Evolutionary conservation across 2,329 filamentous ascomycete species (phyloP).

Genomic region (Diaporthe velutina): DNA sequence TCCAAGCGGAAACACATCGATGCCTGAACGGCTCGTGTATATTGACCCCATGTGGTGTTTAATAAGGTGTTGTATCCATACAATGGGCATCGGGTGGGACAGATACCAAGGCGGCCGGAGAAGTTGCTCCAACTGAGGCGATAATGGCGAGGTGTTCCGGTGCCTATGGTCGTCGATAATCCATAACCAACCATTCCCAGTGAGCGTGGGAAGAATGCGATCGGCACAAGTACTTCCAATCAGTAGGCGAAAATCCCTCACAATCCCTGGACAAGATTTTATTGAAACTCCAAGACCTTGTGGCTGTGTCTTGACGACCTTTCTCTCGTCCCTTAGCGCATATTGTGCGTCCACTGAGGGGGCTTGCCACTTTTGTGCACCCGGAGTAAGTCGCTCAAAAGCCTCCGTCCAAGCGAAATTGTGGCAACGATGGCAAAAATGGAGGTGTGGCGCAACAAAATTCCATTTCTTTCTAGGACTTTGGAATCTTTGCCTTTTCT

Average conservation of each 20-base stretch:
- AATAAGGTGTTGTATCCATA: not conserved
- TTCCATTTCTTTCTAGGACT: not conserved
- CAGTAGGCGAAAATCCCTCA: not conserved
- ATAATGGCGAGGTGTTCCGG: not conserved
- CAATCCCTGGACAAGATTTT: accelerated
- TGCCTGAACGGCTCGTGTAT: not conserved
- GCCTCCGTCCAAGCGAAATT: not conserved
- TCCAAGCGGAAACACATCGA: not conserved
- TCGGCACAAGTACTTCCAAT: no score
- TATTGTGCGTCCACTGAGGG: not conserved
- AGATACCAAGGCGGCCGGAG: no score
- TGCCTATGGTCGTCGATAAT: no score
- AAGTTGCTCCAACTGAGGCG: not conserved
- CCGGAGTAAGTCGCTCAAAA: not conserved
- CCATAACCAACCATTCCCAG: not conserved
- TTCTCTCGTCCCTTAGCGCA: not conserved
- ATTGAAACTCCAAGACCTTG: not conserved
- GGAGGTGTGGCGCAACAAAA: not conserved
- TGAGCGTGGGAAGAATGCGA: not conserved
- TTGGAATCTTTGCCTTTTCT: not conserved
- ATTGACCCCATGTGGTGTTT: not conserved
- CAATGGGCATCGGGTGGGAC: not conserved
- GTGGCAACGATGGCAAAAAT: not conserved
- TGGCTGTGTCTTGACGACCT: not conserved
- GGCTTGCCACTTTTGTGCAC: not conserved